Conservation (phyloP, 768 basidiomycete species). For the Tylopilus subfusipes region DNA sequence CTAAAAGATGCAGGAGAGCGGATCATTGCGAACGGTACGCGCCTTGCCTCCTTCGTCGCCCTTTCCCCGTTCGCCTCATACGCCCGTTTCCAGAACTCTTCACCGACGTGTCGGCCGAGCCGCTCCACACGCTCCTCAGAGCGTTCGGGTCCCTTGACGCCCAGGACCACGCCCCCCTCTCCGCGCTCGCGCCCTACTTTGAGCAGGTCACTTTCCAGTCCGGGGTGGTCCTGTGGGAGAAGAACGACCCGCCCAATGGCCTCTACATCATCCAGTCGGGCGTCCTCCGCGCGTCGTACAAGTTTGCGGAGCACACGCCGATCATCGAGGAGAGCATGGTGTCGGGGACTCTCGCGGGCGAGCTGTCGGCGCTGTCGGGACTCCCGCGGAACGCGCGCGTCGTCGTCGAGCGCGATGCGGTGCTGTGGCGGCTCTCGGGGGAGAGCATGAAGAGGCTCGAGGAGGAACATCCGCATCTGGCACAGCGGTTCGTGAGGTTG, state of each 20-base stretch:
- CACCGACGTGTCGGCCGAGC: slow-evolving; percentile 47
- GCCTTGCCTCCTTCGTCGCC: background rate
- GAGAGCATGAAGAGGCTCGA: slow-evolving; percentile 61
- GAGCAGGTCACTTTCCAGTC: slow-evolving; percentile 53
- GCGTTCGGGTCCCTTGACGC: slow-evolving; percentile 75
- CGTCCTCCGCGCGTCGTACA: slow-evolving; percentile 78
- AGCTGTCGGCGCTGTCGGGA: slow-evolving; percentile 79
- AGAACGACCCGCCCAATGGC: slow-evolving; percentile 74
- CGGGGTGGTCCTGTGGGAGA: slow-evolving; percentile 68
- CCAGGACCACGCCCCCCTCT: slow-evolving; percentile 54
- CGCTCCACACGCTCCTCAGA: slow-evolving; percentile 69
- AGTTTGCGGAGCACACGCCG: slow-evolving; percentile 65
- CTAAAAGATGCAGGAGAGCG: slow-evolving; percentile 69
- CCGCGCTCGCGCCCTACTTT: slow-evolving; percentile 68
- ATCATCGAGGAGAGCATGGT: slow-evolving; percentile 89
- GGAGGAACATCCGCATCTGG: slow-evolving; percentile 60
- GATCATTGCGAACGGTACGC: slow-evolving; percentile 60
- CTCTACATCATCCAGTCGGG: slow-evolving; percentile 89
- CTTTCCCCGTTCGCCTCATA: background rate
- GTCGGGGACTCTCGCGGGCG: slow-evolving; percentile 88
- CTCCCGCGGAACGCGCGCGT: slow-evolving; percentile 83
- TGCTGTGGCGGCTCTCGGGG: slow-evolving; percentile 76
- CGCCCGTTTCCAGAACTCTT: slow-evolving; percentile 17
- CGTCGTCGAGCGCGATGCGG: slow-evolving; percentile 70
- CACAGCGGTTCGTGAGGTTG: slow-evolving; percentile 60